Percentiles rank a stretch among this genome's conserved stretches.
Conservation (phyloP, 805 yeast species). For the Saccharomyces kudriavzevii region DNA sequence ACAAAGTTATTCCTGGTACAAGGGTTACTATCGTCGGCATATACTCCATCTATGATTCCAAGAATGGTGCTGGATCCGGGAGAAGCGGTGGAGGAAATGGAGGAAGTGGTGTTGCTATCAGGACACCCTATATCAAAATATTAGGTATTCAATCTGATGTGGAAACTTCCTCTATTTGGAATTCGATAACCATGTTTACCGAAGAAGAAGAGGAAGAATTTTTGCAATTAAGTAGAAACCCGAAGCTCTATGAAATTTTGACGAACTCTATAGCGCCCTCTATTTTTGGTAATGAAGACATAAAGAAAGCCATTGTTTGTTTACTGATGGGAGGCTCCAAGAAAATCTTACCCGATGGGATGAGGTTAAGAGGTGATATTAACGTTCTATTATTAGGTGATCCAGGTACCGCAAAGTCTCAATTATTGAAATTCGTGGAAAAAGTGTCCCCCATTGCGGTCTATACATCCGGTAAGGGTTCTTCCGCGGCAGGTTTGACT, state of each 20-base stretch:
- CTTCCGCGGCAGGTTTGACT: constrained; percentile 98
- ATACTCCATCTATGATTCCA: constrained; percentile 81
- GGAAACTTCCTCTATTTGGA: constrained; percentile 57
- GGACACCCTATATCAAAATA: constrained; percentile 84
- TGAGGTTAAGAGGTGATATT: constrained; percentile 94
- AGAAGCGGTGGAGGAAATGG: constrained; percentile 41
- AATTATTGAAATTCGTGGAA: constrained; percentile 87
- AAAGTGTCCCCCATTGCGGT: constrained; percentile 91
- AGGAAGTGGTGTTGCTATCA: constrained; percentile 59
- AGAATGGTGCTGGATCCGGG: constrained; percentile 41
- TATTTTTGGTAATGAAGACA: constrained; percentile 87
- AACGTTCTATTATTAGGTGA: constrained; percentile 91
- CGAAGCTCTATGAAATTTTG: constrained; percentile 78
- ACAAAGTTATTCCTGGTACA: constrained; percentile 89
- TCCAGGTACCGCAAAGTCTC: constrained; percentile 99
- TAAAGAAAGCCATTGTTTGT: constrained; percentile 89
- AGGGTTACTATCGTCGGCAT: constrained; percentile 88
- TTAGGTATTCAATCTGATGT: constrained; percentile 80
- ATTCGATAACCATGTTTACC: constrained; percentile 46
- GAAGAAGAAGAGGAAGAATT: constrained; percentile 95
- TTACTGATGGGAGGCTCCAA: constrained; percentile 90
- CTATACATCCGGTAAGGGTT: constrained; percentile 97
- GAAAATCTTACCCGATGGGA: constrained; percentile 87
- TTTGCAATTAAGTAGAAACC: constrained; percentile 67
- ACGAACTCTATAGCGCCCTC: constrained; percentile 91